These are phyloP conservation scores for Lichtheimia ornata DNA, from an alignment of 371 early-diverging fungal species.

Conservation along the genomic window DNA sequence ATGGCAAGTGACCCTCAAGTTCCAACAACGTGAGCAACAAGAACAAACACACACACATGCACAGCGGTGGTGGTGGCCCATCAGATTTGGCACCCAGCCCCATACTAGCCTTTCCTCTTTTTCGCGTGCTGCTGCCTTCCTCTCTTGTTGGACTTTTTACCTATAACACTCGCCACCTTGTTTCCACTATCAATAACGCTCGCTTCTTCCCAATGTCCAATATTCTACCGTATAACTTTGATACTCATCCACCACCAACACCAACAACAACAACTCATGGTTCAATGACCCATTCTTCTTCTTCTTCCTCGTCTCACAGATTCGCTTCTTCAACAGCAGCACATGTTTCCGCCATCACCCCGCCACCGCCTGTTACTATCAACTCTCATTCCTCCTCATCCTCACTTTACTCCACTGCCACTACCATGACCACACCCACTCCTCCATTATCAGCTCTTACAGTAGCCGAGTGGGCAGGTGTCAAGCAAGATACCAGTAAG, in stretches of 20 bases:
- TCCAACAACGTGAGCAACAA: too few relatives aligned
- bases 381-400: slow-evolving; percentile 6
- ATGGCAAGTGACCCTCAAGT: too few relatives aligned
- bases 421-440: not conserved
- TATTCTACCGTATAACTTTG: slow-evolving; percentile 11
- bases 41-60: too few relatives aligned
- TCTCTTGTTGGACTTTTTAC: too few relatives aligned
- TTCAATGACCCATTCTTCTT: slow-evolving; percentile 5
- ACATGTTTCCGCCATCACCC: slow-evolving; percentile 1
- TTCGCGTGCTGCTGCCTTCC: too few relatives aligned
- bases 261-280: slow-evolving; percentile 2
- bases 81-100: too few relatives aligned
- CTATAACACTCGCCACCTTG: slow-evolving; percentile 1
- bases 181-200: too few relatives aligned
- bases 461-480: slow-evolving; percentile 17
- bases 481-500: not conserved
- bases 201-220: not conserved
- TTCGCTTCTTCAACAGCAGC: not conserved
- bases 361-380: not conserved
- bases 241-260: slow-evolving; percentile 3
- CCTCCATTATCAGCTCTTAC: not conserved
- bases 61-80: too few relatives aligned
- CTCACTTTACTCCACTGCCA: not conserved
- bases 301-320: slow-evolving; percentile 5
- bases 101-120: too few relatives aligned